Conservation (phyloP, 805 yeast species). For the Groenewaldozyma tartarivorans region DNA sequence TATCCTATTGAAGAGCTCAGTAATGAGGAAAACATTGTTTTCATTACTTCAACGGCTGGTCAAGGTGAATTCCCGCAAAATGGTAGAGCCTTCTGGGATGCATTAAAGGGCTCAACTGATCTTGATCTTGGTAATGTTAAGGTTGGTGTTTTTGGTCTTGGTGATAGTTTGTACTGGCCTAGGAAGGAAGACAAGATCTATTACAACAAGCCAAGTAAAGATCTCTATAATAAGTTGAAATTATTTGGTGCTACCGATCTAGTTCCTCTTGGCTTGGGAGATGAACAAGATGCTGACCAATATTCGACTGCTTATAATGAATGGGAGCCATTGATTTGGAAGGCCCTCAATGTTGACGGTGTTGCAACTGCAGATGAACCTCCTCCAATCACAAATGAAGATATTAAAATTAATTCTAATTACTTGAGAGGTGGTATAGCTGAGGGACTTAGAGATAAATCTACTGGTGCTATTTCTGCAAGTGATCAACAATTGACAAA, state of each 20-base stretch:
- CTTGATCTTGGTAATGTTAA: conserved; percentile 52
- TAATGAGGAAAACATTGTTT: conserved; percentile 57
- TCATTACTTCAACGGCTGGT: conserved; percentile 69
- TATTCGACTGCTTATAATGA: conserved; percentile 79
- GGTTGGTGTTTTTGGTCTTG: conserved; percentile 63
- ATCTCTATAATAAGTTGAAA: conserved; percentile 53
- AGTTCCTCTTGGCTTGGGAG: conserved; percentile 78
- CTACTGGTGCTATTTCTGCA: conserved; percentile 87
- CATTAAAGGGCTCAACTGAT: conserved; percentile 48
- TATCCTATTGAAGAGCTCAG: conserved; percentile 63
- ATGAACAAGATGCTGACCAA: conserved; percentile 97
- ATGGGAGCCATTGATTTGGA: conserved; percentile 85
- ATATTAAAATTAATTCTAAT: conserved; percentile 80
- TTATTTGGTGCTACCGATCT: conserved; percentile 67
- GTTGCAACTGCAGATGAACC: conserved; percentile 82
- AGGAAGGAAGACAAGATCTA: conserved; percentile 90
- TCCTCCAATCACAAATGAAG: conserved; percentile 91
- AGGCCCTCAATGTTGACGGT: conserved; percentile 75
- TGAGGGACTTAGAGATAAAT: conserved; percentile 68
- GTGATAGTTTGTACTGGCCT: conserved; percentile 91
- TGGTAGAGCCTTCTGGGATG: conserved; percentile 72
- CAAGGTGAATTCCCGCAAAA: conserved; percentile 84
- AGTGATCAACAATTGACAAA: conserved; percentile 90
- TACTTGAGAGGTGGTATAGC: conserved; percentile 88
- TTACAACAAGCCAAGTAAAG: conserved; percentile 84